phyloP scores from a whole-genome alignment of 305 asterid species.

The Solanum aculeatissimum region DNA sequence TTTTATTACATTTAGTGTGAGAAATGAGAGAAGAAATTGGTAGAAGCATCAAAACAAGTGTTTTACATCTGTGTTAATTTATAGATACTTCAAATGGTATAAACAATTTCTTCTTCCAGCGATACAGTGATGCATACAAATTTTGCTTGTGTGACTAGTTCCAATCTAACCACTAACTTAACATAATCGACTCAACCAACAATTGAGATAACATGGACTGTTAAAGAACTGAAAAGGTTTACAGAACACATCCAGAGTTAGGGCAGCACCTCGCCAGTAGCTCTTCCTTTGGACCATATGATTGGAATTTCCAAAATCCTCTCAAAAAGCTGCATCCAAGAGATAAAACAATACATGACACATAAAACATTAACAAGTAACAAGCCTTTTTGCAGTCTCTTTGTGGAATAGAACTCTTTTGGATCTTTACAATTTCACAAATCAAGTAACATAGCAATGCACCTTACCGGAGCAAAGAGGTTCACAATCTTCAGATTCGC shows the following conservation, averaged over 20 bases:
- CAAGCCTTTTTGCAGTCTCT: conserved; percentile 2
- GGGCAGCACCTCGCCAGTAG: conserved; percentile 97
- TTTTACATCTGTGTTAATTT: neutral
- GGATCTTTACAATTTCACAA: neutral
- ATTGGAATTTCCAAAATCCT: conserved; percentile 93
- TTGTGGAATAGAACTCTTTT: conserved; percentile 6
- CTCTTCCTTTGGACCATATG: conserved; percentile 92
- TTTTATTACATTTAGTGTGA: neutral
- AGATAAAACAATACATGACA: conserved; percentile 7
- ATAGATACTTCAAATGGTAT: neutral
- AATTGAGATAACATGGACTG: neutral
- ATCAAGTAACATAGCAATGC: conserved; percentile 10
- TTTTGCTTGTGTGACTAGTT: neutral
- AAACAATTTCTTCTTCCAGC: neutral
- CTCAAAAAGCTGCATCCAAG: conserved; percentile 75
- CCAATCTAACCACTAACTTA: neutral
- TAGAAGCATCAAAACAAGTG: neutral
- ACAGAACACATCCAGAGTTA: conserved; percentile 6
- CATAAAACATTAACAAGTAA: conserved; percentile 6
- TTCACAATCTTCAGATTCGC: conserved; percentile 85
- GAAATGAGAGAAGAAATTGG: neutral
- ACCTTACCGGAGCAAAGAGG: conserved; percentile 86
- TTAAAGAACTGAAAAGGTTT: neutral
- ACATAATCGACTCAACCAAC: neutral
- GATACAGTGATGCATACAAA: neutral